These are phyloP conservation scores for Clitopilus passeckerianus DNA, from an alignment of 768 basidiomycete species.

Conservation along the genomic window DNA sequence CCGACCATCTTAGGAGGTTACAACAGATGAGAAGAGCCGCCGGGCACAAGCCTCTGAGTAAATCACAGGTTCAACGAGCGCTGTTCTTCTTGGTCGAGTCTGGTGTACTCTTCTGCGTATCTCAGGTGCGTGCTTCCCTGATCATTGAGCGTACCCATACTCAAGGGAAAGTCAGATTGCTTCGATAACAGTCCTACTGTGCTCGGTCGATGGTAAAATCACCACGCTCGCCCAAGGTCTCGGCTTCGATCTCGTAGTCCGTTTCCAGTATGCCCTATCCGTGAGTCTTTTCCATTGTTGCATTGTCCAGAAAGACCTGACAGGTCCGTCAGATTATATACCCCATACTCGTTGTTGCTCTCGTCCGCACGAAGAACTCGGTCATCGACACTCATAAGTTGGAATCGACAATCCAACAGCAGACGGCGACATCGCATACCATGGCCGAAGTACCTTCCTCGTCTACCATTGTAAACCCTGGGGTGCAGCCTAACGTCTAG, in stretches of 20 bases:
- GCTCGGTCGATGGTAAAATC: neutral
- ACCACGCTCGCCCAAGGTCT: neutral
- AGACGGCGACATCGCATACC: neutral
- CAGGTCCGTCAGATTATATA: neutral
- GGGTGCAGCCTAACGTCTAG: neutral
- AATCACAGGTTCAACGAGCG: neutral
- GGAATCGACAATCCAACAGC: neutral
- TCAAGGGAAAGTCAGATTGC: neutral
- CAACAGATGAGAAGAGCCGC: neutral
- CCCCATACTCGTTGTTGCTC: neutral
- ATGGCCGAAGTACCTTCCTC: neutral
- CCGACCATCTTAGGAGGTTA: neutral
- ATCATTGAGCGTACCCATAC: neutral
- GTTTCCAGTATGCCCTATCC: neutral
- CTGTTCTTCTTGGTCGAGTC: neutral
- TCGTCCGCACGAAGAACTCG: neutral
- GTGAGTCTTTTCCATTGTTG: neutral
- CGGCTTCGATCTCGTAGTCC: neutral
- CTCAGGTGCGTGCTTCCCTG: neutral
- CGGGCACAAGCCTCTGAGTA: neutral
- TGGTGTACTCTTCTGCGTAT: neutral
- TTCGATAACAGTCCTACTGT: neutral
- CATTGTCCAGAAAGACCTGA: neutral
- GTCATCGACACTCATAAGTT: neutral
- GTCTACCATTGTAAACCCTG: neutral